Evolutionary conservation across 2,329 filamentous ascomycete genomes (phyloP).

Genomic region (Exophiala viscosa): DNA sequence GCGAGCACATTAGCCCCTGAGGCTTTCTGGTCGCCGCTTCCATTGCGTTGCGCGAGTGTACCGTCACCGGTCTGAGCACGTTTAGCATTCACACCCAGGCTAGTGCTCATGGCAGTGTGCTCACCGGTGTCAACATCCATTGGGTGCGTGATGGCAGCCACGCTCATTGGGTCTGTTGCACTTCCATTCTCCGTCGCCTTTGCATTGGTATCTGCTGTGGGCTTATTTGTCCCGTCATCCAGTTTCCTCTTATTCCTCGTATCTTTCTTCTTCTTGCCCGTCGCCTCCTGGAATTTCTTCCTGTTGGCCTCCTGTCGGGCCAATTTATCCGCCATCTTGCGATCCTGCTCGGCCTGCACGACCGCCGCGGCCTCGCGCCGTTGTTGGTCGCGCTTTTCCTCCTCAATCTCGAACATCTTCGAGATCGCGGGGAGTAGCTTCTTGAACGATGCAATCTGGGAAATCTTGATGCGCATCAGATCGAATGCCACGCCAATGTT

Average conservation of each 20-base stretch:
- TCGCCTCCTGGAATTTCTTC: background rate
- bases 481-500: conserved; percentile 60
- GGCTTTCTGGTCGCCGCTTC: background rate
- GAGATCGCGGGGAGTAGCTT: conserved; percentile 55
- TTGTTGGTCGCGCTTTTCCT: conserved; percentile 27
- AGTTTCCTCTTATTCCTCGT: conserved; percentile 4
- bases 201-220: conserved; percentile 12
- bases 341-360: conserved; percentile 4
- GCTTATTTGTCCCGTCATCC: background rate
- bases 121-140: conserved; percentile 2
- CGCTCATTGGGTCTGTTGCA: background rate
- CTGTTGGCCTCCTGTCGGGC: background rate
- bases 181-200: conserved; percentile 23
- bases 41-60: background rate
- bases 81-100: conserved; percentile 13
- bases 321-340: conserved; percentile 2
- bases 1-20: too few relatives aligned
- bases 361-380: conserved; percentile 10
- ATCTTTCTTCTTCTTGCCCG: conserved; percentile 4
- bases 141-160: background rate
- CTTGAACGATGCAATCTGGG: conserved; percentile 56
- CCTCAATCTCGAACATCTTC: conserved; percentile 46
- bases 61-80: conserved; percentile 12
- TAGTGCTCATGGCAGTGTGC: background rate
- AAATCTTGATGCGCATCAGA: conserved; percentile 60